Evolutionary conservation across 257 asterid species (phyloP).

Genomic region (Capsicum pubescens): DNA sequence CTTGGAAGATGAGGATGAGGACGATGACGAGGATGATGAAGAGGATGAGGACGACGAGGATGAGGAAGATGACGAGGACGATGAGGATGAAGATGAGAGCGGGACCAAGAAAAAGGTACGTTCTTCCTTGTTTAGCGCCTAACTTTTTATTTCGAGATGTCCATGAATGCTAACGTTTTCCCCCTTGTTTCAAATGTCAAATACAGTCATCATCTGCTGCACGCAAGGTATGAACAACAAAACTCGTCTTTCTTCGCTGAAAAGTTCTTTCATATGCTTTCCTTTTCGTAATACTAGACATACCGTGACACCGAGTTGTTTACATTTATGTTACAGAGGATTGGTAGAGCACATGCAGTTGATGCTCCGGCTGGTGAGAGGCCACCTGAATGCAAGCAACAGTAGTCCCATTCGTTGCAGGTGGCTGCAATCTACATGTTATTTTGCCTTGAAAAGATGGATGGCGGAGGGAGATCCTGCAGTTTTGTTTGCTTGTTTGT

Average conservation of each 20-base stretch:
- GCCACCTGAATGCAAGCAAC: conserved; percentile 93
- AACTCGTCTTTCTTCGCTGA: neutral
- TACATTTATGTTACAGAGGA: conserved; percentile 47
- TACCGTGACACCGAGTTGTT: neutral
- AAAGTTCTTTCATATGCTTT: neutral
- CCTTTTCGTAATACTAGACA: neutral
- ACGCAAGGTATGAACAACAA: conserved; percentile 29
- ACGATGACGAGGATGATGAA: conserved; percentile 22
- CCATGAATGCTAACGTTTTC: conserved; percentile 22
- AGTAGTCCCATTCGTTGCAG: conserved; percentile 38
- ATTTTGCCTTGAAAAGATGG: neutral
- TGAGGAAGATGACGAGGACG: conserved; percentile 36
- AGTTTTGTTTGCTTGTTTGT: conserved; percentile 12
- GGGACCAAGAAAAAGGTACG: conserved; percentile 67
- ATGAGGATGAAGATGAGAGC: conserved; percentile 42
- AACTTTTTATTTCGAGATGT: neutral
- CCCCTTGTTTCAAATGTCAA: neutral
- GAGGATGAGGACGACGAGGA: conserved; percentile 32
- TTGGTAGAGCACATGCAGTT: conserved; percentile 57
- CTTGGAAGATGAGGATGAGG: conserved; percentile 57
- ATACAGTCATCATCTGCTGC: conserved; percentile 32
- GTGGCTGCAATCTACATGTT: neutral
- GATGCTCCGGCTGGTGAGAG: conserved; percentile 79
- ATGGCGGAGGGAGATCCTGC: conserved; percentile 11
- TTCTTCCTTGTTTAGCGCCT: neutral